Conservation (phyloP, 148 eudicot genomes). For the Diospyros lotus region DNA sequence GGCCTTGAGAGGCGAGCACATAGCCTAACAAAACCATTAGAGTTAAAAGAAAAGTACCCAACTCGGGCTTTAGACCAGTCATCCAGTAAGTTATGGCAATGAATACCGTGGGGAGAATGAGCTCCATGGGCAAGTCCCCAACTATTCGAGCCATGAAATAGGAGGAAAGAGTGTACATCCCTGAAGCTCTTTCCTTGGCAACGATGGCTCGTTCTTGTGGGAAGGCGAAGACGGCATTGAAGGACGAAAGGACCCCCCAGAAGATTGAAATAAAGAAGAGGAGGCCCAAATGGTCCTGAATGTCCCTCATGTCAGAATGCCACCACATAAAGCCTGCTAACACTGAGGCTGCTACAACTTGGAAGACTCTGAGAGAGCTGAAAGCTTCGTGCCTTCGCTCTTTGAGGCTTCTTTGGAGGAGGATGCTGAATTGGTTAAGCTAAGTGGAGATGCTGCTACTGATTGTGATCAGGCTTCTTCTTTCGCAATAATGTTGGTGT, state of each 20-base stretch:
- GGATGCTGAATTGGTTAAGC: constrained; percentile 62
- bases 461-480: background rate
- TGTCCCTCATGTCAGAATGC: constrained; percentile 55
- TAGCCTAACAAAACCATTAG: constrained; percentile 52
- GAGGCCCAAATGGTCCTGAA: constrained; percentile 79
- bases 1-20: constrained; percentile 82
- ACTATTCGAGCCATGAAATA: constrained; percentile 86
- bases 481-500: constrained; percentile 5
- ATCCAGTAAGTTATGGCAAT: constrained; percentile 70
- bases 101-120: constrained; percentile 68
- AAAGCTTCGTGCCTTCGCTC: constrained; percentile 84
- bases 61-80: constrained; percentile 59
- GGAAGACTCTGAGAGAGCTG: constrained; percentile 75
- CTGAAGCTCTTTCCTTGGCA: constrained; percentile 69
- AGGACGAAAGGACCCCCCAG: constrained; percentile 93
- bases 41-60: constrained; percentile 48
- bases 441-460: constrained; percentile 33
- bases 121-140: constrained; percentile 90
- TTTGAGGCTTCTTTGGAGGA: constrained; percentile 75
- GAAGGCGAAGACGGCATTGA: constrained; percentile 83
- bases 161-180: constrained; percentile 77
- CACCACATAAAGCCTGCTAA: constrained; percentile 90
- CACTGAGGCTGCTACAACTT: constrained; percentile 65
- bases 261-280: constrained; percentile 82
- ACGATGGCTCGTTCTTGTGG: constrained; percentile 88